phyloP scores from a whole-genome alignment of 2,329 filamentous ascomycete genomes.

The Aspergillus felis region DNA sequence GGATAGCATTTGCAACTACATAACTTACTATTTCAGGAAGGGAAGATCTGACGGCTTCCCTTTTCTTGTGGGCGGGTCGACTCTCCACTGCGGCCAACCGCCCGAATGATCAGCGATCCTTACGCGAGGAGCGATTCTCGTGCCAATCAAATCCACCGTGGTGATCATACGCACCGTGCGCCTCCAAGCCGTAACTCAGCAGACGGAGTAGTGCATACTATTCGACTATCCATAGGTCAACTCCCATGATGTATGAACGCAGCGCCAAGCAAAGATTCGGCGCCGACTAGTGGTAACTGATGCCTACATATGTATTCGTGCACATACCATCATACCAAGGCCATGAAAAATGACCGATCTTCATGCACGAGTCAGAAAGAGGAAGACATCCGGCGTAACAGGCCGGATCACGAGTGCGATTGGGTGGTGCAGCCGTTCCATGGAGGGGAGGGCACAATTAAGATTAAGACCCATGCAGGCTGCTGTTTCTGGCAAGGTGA shows the following conservation, averaged over 20 bases:
- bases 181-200: neutral
- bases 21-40: neutral
- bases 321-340: conserved; percentile 6
- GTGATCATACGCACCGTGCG: conserved; percentile 2
- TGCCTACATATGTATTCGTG: neutral
- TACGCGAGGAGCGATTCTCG: conserved; percentile 5
- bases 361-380: conserved; percentile 12
- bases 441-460: conserved; percentile 1
- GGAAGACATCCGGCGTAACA: conserved; percentile 7
- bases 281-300: neutral
- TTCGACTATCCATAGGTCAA: neutral
- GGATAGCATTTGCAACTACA: neutral
- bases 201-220: neutral
- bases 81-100: conserved; percentile 14
- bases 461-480: conserved; percentile 6
- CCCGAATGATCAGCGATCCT: conserved; percentile 14
- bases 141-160: conserved; percentile 10
- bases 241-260: neutral
- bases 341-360: conserved; percentile 10
- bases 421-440: neutral
- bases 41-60: conserved; percentile 10
- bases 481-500: conserved; percentile 5
- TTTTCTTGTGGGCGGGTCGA: conserved; percentile 1
- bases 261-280: conserved; percentile 4
- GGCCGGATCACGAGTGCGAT: neutral